These are phyloP conservation scores for Rutidosis leptorrhynchoides DNA, from an alignment of 129 eudicot genomes.

Conservation along the genomic window DNA sequence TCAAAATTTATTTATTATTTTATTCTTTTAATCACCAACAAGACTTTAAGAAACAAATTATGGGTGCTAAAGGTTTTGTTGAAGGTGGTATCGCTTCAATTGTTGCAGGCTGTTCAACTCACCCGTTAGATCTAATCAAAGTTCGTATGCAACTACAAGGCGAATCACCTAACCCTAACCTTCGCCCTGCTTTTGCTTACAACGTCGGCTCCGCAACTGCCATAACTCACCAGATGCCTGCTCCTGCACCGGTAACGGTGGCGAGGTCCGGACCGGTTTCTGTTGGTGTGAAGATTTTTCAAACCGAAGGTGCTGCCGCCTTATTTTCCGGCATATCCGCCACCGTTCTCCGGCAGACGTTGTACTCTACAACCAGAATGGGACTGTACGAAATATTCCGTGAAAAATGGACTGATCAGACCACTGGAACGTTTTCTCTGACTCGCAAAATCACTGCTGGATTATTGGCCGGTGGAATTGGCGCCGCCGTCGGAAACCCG, in stretches of 20 bases:
- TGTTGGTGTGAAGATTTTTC: conserved; percentile 53
- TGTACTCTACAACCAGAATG: conserved; percentile 82
- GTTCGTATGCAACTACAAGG: conserved; percentile 87
- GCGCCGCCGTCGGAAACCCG: conserved; percentile 82
- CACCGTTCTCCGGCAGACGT: conserved; percentile 66
- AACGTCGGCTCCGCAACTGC: conserved; percentile 20
- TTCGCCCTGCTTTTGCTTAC: conserved; percentile 54
- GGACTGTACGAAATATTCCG: conserved; percentile 71
- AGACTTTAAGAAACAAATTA: conserved; percentile 3
- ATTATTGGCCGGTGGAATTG: conserved; percentile 63
- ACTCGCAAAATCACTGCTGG: conserved; percentile 56
- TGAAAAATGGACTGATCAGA: conserved; percentile 54
- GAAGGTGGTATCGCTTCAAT: conserved; percentile 82
- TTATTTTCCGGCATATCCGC: conserved; percentile 82
- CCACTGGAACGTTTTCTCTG: conserved; percentile 41
- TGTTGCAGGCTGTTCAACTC: conserved; percentile 77
- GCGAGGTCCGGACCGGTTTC: conserved; percentile 46
- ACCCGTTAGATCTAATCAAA: conserved; percentile 71
- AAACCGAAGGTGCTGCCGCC: conserved; percentile 60
- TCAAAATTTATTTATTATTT: neutral
- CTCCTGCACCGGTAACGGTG: conserved; percentile 20
- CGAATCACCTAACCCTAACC: conserved; percentile 33
- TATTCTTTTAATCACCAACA: neutral
- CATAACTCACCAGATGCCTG: conserved; percentile 22
- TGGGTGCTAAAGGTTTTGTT: conserved; percentile 69